Evolutionary conservation across 1,284 basidiomycete species (phyloP).

Genomic region (Apiotrichum akiyoshidainum): DNA sequence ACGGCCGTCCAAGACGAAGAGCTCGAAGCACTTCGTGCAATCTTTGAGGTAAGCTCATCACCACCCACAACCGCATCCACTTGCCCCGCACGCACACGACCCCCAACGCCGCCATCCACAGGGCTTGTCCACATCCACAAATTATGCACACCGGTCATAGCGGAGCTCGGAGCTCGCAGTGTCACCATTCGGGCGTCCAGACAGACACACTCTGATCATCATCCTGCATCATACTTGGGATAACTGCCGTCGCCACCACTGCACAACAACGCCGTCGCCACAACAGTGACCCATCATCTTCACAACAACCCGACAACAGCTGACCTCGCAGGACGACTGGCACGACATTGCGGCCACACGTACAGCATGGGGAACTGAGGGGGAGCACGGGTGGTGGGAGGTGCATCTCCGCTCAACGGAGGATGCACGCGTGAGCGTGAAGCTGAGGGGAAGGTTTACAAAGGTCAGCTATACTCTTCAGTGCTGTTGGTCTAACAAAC

Average conservation of each 20-base stretch:
- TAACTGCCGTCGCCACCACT: too few relatives aligned
- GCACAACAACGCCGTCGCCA: too few relatives aligned
- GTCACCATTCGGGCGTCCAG: too few relatives aligned
- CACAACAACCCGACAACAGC: neutral
- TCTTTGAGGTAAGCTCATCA: conserved; percentile 34
- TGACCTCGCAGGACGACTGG: conserved; percentile 44
- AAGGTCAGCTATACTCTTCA: conserved; percentile 30
- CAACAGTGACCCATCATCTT: too few relatives aligned
- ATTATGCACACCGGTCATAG: too few relatives aligned
- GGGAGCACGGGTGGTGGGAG: conserved; percentile 46
- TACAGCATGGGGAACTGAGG: conserved; percentile 47
- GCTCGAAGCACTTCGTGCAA: conserved; percentile 45
- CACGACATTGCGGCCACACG: conserved; percentile 42
- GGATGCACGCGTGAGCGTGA: conserved; percentile 40
- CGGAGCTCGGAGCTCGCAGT: too few relatives aligned
- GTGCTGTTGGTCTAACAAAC: neutral
- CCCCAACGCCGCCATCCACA: neutral
- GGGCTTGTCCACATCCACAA: neutral
- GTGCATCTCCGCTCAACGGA: conserved; percentile 36
- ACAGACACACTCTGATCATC: too few relatives aligned
- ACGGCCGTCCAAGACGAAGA: conserved; percentile 46
- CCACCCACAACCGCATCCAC: too few relatives aligned
- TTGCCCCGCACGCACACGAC: neutral
- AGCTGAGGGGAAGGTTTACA: conserved; percentile 39
- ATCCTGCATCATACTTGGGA: too few relatives aligned